phyloP scores from a whole-genome alignment of 2,329 filamentous ascomycete species.

The Stenocarpella maydis region DNA sequence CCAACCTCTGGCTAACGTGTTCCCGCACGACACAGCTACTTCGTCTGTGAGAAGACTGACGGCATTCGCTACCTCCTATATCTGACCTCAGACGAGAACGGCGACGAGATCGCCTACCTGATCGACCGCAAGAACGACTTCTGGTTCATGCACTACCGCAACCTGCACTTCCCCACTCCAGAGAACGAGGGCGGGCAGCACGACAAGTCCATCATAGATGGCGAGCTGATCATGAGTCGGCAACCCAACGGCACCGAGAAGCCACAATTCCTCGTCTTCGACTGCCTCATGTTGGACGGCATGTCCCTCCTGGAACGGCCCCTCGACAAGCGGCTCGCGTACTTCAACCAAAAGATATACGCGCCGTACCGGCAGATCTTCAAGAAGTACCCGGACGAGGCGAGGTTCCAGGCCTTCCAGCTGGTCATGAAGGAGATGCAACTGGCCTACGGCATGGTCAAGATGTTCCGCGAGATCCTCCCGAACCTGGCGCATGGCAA shows the following conservation, averaged over 20 bases:
- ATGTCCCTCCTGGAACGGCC: conserved; percentile 79
- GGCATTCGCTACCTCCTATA: conserved; percentile 96
- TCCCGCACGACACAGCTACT: conserved; percentile 69
- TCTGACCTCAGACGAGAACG: conserved; percentile 72
- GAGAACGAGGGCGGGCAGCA: conserved; percentile 75
- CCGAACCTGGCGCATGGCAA: conserved; percentile 90
- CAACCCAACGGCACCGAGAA: conserved; percentile 71
- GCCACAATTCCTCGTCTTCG: conserved; percentile 90
- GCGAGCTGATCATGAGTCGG: conserved; percentile 90
- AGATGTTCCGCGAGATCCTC: conserved; percentile 90
- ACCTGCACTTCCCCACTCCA: conserved; percentile 81
- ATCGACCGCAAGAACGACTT: conserved; percentile 99
- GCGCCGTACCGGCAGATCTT: conserved; percentile 73
- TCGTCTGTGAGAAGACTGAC: conserved; percentile 97
- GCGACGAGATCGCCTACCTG: conserved; percentile 80
- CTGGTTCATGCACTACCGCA: conserved; percentile 76
- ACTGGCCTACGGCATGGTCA: conserved; percentile 85
- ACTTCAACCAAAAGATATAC: conserved; percentile 82
- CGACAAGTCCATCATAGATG: conserved; percentile 83
- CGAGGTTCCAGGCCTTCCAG: conserved; percentile 76
- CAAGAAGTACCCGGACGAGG: conserved; percentile 73
- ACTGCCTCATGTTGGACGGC: conserved; percentile 84
- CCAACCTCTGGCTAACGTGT: background rate
- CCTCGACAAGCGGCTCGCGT: conserved; percentile 87
- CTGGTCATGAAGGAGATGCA: conserved; percentile 91